These are phyloP conservation scores for Ganoderma meredithae DNA, from an alignment of 1,284 basidiomycete species.

Conservation along the genomic window DNA sequence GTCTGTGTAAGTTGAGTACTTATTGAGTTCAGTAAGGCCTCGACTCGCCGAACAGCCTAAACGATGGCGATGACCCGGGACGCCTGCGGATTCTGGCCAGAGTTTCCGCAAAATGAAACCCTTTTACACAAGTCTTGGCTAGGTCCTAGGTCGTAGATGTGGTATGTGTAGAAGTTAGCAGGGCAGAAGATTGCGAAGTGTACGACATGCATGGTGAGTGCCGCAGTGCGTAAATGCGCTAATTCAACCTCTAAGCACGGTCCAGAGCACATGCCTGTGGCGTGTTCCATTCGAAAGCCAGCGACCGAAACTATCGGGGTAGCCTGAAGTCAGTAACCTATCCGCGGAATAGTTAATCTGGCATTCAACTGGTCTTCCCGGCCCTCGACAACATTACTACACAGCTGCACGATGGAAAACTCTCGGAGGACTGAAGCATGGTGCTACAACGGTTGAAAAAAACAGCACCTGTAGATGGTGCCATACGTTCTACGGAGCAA, in stretches of 20 bases:
- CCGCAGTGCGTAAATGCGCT: no score
- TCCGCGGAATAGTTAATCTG: background rate
- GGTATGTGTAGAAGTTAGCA: background rate
- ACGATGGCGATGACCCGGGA: background rate
- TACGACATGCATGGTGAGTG: background rate
- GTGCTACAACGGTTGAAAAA: slow-evolving; percentile 12
- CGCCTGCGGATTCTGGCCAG: no score
- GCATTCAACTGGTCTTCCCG: background rate
- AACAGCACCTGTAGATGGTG: background rate
- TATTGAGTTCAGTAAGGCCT: background rate
- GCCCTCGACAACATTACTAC: background rate
- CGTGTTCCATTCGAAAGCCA: no score
- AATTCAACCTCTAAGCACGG: no score
- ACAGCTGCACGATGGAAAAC: background rate
- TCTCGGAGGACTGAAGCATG: slow-evolving; percentile 4
- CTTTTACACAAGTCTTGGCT: background rate
- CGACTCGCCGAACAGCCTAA: background rate
- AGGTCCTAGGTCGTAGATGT: background rate
- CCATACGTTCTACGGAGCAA: background rate
- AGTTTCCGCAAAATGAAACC: background rate
- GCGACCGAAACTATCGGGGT: no score
- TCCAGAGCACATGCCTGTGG: no score
- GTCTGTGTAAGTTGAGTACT: background rate
- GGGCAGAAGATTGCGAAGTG: background rate
- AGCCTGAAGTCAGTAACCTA: no score